Evolutionary conservation across 352 stramenopile species (phyloP).

Genomic region (Aphanomyces stellatus): DNA sequence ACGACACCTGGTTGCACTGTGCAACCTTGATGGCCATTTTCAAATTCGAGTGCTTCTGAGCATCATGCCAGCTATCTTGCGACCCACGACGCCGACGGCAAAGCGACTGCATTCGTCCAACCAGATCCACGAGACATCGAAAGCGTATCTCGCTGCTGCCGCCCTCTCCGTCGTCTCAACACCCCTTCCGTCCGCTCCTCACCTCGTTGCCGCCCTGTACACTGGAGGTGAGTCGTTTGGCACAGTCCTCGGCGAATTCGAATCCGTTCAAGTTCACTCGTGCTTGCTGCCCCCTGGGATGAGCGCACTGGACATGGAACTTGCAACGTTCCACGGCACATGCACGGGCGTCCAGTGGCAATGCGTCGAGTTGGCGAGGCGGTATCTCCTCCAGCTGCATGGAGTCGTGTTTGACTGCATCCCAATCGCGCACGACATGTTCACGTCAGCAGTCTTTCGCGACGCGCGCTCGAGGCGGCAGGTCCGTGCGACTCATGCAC

Average conservation of each 20-base stretch:
- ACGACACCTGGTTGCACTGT: no score
- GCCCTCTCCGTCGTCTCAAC: no score
- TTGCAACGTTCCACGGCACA: neutral
- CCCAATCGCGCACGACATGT: slow-evolving; percentile 8
- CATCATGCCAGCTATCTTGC: no score
- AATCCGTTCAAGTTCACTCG: neutral
- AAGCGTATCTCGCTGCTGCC: no score
- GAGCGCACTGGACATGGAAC: neutral
- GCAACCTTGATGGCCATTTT: no score
- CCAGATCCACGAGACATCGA: no score
- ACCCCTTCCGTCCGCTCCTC: no score
- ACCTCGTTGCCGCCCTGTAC: neutral
- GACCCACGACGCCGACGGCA: no score
- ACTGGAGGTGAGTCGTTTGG: neutral
- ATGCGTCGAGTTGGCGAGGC: slow-evolving; percentile 14
- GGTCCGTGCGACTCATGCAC: neutral
- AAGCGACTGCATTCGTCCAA: no score
- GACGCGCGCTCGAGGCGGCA: neutral
- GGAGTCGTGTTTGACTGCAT: slow-evolving; percentile 15
- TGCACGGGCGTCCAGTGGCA: slow-evolving; percentile 18
- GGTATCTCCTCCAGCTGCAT: neutral
- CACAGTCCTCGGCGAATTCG: neutral
- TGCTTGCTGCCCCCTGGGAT: neutral
- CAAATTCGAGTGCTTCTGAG: no score
- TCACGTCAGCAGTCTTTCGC: neutral